phyloP scores from a whole-genome alignment of 2,329 filamentous ascomycete genomes.

The Fusarium sp. region DNA sequence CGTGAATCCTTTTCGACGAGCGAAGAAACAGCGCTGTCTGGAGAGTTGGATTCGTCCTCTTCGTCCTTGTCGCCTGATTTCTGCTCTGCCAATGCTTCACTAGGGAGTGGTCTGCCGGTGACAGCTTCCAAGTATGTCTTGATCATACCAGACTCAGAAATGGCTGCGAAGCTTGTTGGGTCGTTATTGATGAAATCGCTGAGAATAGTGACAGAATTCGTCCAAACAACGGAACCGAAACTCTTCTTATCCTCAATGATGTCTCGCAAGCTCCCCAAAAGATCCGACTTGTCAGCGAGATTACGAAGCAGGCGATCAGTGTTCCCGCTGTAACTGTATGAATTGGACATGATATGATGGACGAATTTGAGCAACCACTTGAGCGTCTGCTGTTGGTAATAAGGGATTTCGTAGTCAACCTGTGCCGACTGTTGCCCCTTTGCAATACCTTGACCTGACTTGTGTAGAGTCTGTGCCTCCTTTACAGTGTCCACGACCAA shows the following conservation, averaged over 20 bases:
- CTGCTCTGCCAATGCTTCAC: conserved; percentile 49
- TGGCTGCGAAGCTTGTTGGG: conserved; percentile 95
- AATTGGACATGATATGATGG: conserved; percentile 92
- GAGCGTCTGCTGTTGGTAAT: conserved; percentile 92
- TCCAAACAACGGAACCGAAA: conserved; percentile 97
- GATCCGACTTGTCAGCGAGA: conserved; percentile 90
- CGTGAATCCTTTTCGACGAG: conserved; percentile 56
- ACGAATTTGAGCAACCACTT: conserved; percentile 97
- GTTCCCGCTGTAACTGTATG: conserved; percentile 77
- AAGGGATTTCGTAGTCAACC: conserved; percentile 94
- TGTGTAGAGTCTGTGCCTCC: conserved; percentile 76
- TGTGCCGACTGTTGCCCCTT: conserved; percentile 79
- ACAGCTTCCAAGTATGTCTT: conserved; percentile 88
- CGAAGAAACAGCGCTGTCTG: conserved; percentile 59
- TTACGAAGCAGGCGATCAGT: conserved; percentile 93
- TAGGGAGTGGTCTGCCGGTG: conserved; percentile 67
- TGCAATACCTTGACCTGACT: conserved; percentile 79
- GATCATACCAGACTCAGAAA: conserved; percentile 93
- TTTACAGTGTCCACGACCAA: conserved; percentile 85
- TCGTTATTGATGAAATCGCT: conserved; percentile 99
- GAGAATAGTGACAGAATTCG: conserved; percentile 90
- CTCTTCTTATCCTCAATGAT: conserved; percentile 84
- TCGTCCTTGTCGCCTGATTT: conserved; percentile 51
- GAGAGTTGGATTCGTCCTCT: conserved; percentile 55
- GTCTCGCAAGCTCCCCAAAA: conserved; percentile 83